These are phyloP conservation scores for Penicillium manginii DNA, from an alignment of 495 filamentous ascomycete species.

Conservation along the genomic window DNA sequence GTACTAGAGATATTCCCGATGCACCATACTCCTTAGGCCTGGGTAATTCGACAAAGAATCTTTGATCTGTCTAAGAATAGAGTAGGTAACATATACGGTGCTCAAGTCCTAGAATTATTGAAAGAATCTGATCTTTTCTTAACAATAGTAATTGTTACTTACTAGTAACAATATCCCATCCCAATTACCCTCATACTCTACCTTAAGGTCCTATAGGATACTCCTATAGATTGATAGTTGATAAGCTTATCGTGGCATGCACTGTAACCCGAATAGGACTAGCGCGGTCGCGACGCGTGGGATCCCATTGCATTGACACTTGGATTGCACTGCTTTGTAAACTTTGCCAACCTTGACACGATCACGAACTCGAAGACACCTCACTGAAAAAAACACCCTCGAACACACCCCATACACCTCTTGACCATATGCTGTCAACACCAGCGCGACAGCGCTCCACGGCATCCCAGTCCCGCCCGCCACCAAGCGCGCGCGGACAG, in stretches of 20 bases:
- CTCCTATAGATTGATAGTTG: background rate
- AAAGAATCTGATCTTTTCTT: too few relatives aligned
- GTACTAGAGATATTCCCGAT: too few relatives aligned
- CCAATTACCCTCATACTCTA: too few relatives aligned
- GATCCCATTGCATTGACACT: background rate
- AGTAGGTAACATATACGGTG: too few relatives aligned
- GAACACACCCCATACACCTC: background rate
- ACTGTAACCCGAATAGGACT: constrained; percentile 37
- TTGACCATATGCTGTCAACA: constrained; percentile 21
- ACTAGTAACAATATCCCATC: too few relatives aligned
- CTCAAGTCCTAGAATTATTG: too few relatives aligned
- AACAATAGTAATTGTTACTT: too few relatives aligned
- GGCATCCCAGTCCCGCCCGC: constrained; percentile 21
- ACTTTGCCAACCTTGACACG: too few relatives aligned
- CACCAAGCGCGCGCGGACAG: constrained; percentile 17
- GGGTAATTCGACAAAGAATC: too few relatives aligned
- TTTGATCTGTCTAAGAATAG: too few relatives aligned
- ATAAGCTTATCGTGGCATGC: constrained; percentile 32
- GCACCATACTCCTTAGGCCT: too few relatives aligned
- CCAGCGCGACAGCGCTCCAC: constrained; percentile 22
- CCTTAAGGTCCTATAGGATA: too few relatives aligned
- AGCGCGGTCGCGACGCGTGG: constrained; percentile 42
- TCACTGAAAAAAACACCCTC: background rate
- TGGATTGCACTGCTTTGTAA: background rate
- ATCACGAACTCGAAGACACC: background rate